These are phyloP conservation scores for Salvia rosmarinus DNA, from an alignment of 257 asterid genomes.

Conservation along the genomic window DNA sequence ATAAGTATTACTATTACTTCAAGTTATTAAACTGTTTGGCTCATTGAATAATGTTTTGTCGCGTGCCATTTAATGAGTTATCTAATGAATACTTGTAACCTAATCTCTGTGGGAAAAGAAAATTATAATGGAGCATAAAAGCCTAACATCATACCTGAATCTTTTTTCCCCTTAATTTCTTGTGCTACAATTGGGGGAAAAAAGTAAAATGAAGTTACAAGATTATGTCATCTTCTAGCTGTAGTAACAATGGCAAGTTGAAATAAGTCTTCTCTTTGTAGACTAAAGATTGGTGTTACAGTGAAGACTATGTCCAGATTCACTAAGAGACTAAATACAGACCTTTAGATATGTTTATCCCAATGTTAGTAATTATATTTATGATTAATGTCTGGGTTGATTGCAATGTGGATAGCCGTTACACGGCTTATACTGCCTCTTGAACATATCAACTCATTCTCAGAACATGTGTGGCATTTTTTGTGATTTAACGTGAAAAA, in stretches of 20 bases:
- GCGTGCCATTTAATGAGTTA: background rate
- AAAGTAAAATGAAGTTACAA: background rate
- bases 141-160: background rate
- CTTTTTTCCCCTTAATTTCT: no score
- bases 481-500: background rate
- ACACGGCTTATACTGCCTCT: background rate
- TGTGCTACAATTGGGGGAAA: background rate
- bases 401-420: background rate
- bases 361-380: background rate
- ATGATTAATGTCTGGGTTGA: background rate
- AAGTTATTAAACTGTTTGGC: constrained; percentile 4
- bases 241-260: background rate
- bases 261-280: background rate
- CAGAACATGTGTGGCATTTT: background rate
- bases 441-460: background rate
- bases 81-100: background rate
- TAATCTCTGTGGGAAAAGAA: background rate
- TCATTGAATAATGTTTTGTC: background rate
- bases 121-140: background rate
- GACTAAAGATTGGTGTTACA: background rate
- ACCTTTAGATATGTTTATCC: background rate
- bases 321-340: background rate
- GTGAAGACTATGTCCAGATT: background rate
- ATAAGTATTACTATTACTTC: constrained; percentile 6
- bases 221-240: background rate